Base-by-base conservation (phyloP, 106 monocot genomes). In the Phalaenopsis equestris region DNA sequence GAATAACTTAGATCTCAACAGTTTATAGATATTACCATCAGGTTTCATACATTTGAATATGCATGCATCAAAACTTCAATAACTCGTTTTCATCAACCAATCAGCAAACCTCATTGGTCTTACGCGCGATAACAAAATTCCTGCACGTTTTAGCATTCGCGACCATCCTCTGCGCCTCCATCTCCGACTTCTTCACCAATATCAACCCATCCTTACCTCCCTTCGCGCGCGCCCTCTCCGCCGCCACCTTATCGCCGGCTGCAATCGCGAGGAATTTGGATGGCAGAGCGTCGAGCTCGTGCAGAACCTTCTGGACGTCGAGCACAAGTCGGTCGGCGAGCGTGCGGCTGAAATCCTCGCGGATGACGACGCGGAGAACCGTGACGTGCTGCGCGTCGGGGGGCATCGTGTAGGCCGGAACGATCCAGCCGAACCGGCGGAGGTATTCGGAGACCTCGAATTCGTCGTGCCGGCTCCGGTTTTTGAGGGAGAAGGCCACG, bases 341-440 rank as follows among this genome's bases (percentile, higher is more conserved):
- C 57, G 87, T 83, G 78, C 87, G 41, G 81, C 90, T 89, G 78
- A 93, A 96, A 81, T 96, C 96, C 86, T 96, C 96, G 77, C 93
- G 83, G 79, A 96, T 77, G 42, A 96, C 93, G 6, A 90, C 93
- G 8, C 93, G 86, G 23, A 93, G 90, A 3, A 93, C 90, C 0
- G 91, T 87, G 1, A 93, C 75, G 41, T 92, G 87, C 75, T 92
- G 55, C 0, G 93, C 96, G 45, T 93, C 85, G 0, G 91, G 36
- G 2, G 96, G 96, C 96, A 93, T 93, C 0, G 93, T 93, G 87
- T 96, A 96, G 1, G 96, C 96, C 2, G 96, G 96, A 36, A 96
- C 79, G 41, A 93, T 91, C 91, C 93, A 96, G 7, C 95, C 91
- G 17, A 86, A 93, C 83, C 84, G 80, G 73, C 95, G 82, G 37